Conservation (phyloP, 345 rosid species). For the Syzygium jambos region DNA sequence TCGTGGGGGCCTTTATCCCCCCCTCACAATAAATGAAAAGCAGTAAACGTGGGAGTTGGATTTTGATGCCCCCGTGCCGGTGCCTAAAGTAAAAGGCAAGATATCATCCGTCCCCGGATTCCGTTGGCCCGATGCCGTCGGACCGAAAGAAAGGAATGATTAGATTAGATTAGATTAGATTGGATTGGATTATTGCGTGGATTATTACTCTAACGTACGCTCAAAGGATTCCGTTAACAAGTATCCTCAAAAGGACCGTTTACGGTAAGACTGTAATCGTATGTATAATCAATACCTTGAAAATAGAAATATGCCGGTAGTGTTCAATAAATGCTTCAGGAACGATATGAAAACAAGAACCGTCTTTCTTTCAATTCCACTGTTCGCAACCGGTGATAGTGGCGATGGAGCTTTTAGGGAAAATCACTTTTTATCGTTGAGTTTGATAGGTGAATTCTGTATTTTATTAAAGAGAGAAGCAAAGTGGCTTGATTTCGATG, state of each 20-base stretch:
- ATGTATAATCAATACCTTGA: neutral
- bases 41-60: neutral
- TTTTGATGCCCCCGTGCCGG: neutral
- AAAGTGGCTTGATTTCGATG: neutral
- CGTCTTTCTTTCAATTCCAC: neutral
- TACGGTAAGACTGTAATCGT: neutral
- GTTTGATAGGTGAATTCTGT: neutral
- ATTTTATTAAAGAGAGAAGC: neutral
- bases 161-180: too few relatives aligned
- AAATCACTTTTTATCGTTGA: neutral
- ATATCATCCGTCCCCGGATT: neutral
- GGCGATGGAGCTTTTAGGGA: neutral
- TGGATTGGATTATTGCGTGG: neutral
- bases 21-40: neutral
- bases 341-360: neutral
- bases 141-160: neutral
- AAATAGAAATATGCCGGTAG: accelerated
- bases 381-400: accelerated
- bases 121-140: neutral
- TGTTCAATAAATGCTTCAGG: accelerated
- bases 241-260: neutral
- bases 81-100: neutral
- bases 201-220: too few relatives aligned
- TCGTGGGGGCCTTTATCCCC: neutral
- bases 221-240: neutral